Evolutionary conservation across 2,329 filamentous ascomycete species (phyloP).

Genomic region (Alternaria gansuensis): DNA sequence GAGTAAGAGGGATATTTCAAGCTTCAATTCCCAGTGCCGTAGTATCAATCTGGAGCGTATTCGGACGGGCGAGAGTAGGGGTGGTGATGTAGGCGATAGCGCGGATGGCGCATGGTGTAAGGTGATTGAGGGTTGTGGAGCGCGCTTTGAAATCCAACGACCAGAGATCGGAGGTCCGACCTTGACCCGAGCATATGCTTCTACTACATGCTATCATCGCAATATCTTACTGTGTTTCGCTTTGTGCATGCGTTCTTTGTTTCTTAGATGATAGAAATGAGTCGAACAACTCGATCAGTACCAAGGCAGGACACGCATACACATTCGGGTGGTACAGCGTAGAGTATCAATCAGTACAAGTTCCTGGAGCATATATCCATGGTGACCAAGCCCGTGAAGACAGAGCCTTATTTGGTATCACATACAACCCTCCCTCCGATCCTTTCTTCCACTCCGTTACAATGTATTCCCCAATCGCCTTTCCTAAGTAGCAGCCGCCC

Average conservation of each 20-base stretch:
- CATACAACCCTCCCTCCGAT: not conserved
- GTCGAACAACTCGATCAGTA: not conserved
- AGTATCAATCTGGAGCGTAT: slow-evolving; percentile 36
- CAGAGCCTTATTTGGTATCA: slow-evolving; percentile 1
- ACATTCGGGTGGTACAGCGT: not conserved
- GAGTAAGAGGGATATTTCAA: too few relatives aligned
- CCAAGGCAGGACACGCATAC: not conserved
- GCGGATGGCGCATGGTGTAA: slow-evolving; percentile 28
- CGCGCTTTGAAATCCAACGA: slow-evolving; percentile 47
- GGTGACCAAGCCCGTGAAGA: not conserved
- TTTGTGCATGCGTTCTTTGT: too few relatives aligned
- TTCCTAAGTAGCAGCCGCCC: slow-evolving; percentile 22
- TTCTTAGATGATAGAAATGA: not conserved
- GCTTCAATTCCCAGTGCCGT: too few relatives aligned
- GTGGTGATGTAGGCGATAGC: slow-evolving; percentile 7
- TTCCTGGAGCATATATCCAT: not conserved
- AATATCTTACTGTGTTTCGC: not conserved
- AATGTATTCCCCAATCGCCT: not conserved
- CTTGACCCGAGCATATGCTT: slow-evolving; percentile 12
- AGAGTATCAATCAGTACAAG: not conserved
- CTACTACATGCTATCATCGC: not conserved
- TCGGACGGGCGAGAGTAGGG: not conserved
- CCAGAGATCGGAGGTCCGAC: slow-evolving; percentile 35
- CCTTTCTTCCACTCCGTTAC: not conserved
- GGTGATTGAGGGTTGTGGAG: slow-evolving; percentile 31